Conservation (phyloP, 768 basidiomycete species). For the Auriscalpium vulgare region DNA sequence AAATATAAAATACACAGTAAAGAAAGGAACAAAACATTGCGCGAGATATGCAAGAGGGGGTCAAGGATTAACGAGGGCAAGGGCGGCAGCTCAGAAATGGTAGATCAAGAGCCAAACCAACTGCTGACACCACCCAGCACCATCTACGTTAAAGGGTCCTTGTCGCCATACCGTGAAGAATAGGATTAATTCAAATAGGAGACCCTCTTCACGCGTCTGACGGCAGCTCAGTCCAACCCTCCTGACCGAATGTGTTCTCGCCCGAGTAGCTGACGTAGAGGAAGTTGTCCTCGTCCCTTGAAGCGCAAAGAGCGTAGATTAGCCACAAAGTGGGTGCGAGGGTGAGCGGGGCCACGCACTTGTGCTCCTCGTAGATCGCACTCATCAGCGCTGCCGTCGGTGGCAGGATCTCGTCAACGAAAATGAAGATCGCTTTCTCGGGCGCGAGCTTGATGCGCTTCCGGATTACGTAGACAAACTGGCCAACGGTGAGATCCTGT, state of each 20-base stretch:
- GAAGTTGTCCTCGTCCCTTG: constrained; percentile 97
- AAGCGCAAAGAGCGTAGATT: not conserved
- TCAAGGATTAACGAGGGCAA: not conserved
- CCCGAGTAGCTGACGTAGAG: constrained; percentile 98
- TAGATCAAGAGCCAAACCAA: not conserved
- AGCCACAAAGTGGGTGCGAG: not conserved
- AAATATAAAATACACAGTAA: constrained; percentile 3
- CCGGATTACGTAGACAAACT: constrained; percentile 99
- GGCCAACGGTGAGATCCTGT: constrained; percentile 93
- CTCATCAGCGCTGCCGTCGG: constrained; percentile 98
- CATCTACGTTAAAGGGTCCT: constrained; percentile 6
- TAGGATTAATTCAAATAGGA: not conserved
- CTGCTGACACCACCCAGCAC: not conserved
- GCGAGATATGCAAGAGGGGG: constrained; percentile 10
- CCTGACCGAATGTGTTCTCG: constrained; percentile 85
- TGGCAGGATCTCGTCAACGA: constrained; percentile 96
- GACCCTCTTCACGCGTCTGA: constrained; percentile 10
- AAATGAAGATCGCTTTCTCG: constrained; percentile 99
- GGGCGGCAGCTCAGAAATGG: not conserved
- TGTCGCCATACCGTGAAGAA: constrained; percentile 3
- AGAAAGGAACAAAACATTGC: constrained; percentile 11
- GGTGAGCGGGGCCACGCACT: constrained; percentile 46
- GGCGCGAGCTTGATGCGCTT: constrained; percentile 99
- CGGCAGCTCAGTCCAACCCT: constrained; percentile 13
- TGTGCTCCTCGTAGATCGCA: constrained; percentile 99